phyloP scores from a whole-genome alignment of 768 basidiomycete genomes.

The Trichaptum fuscoviolaceum region DNA sequence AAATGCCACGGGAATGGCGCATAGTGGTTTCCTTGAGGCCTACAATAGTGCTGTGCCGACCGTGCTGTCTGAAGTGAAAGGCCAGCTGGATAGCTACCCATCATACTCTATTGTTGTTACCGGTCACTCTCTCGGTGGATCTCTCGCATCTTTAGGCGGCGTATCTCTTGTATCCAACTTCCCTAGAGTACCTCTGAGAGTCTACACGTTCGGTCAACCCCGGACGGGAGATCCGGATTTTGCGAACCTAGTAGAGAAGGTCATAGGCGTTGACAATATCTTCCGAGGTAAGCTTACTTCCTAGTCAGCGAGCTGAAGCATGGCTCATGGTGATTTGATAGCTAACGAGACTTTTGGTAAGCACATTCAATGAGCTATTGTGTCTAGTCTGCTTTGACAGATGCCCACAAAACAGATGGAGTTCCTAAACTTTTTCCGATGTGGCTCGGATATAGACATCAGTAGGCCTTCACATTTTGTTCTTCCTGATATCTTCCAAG shows the following conservation, averaged over 20 bases:
- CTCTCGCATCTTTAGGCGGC: constrained; percentile 18
- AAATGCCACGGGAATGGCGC: constrained; percentile 15
- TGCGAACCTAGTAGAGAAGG: constrained; percentile 33
- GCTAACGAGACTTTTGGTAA: constrained; percentile 26
- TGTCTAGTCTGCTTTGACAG: constrained; percentile 10
- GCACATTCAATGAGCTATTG: neutral
- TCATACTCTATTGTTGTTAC: constrained; percentile 13
- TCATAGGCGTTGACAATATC: constrained; percentile 31
- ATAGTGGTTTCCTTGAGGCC: constrained; percentile 19
- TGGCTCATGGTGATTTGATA: constrained; percentile 31
- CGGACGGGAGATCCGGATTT: constrained; percentile 38
- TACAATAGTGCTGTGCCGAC: constrained; percentile 17
- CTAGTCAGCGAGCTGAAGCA: constrained; percentile 17
- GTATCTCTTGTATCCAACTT: constrained; percentile 17
- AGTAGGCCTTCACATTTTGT: constrained; percentile 23
- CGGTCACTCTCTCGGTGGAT: constrained; percentile 22
- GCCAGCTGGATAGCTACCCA: constrained; percentile 12
- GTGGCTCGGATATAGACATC: constrained; percentile 42
- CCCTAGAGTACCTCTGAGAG: constrained; percentile 12
- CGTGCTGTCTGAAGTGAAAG: constrained; percentile 14
- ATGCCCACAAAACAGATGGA: constrained; percentile 32
- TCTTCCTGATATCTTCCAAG: constrained; percentile 18
- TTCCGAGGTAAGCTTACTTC: constrained; percentile 34
- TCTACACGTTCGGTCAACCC: constrained; percentile 52
- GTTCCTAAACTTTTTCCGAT: constrained; percentile 46